Evolutionary conservation across 257 asterid species (phyloP).

Genomic region (Rubia yunnanensis): DNA sequence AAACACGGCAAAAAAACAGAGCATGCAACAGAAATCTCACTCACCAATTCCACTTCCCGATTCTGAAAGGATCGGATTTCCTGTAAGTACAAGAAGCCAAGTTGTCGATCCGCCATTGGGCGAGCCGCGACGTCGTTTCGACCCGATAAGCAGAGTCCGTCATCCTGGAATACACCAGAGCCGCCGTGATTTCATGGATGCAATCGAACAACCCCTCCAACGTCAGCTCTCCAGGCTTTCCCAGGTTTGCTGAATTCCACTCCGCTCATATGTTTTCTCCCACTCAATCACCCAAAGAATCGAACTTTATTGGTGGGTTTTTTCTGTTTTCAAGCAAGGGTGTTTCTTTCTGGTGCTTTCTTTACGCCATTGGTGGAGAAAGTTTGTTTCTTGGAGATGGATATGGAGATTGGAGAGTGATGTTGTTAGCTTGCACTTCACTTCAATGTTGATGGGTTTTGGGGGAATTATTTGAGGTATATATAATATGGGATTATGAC

Average conservation of each 20-base stretch:
- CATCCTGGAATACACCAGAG: slow-evolving; percentile 66
- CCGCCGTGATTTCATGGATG: slow-evolving; percentile 80
- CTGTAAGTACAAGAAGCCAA: slow-evolving; percentile 55
- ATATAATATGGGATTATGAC: not conserved
- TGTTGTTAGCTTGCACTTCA: slow-evolving; percentile 42
- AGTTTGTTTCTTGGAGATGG: slow-evolving; percentile 7
- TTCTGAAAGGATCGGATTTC: slow-evolving; percentile 71
- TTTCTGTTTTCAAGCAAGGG: slow-evolving; percentile 45
- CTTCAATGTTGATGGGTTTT: slow-evolving; percentile 17
- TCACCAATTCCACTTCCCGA: slow-evolving; percentile 83
- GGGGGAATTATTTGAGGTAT: not conserved
- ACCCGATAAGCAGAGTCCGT: slow-evolving; percentile 84
- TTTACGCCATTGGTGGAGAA: slow-evolving; percentile 61
- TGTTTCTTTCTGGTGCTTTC: slow-evolving; percentile 17
- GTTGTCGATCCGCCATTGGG: slow-evolving; percentile 84
- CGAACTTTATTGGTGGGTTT: not conserved
- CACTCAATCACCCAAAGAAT: not conserved
- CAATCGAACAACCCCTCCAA: slow-evolving; percentile 72
- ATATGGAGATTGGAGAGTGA: slow-evolving; percentile 8
- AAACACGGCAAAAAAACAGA: not conserved
- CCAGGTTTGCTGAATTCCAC: slow-evolving; percentile 62
- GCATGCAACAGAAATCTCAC: not conserved
- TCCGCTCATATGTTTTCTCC: slow-evolving; percentile 5
- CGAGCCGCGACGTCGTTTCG: slow-evolving; percentile 86
- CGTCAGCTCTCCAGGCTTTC: slow-evolving; percentile 76